A percentile compares a stretch with the other conserved stretches of the same genome.
These are phyloP conservation scores for Piromyces sp. DNA, from an alignment of 192 early-diverging fungal species.

Conservation along the genomic window DNA sequence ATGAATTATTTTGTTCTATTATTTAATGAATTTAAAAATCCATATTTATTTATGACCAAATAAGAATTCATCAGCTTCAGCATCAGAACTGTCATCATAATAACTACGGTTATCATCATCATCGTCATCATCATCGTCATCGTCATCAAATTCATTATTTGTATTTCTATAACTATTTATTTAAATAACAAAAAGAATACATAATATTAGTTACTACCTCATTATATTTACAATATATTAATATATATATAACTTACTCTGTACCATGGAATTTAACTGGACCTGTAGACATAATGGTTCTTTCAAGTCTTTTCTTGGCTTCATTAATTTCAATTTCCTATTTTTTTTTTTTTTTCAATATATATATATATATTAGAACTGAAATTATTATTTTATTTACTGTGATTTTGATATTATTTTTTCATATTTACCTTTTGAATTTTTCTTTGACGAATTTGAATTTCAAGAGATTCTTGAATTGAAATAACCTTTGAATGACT, in stretches of 20 bases:
- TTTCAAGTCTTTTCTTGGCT: background rate
- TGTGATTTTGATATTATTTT: too few species aligned
- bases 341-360: too few species aligned
- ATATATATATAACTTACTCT: background rate
- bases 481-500: background rate
- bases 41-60: background rate
- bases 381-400: too few species aligned
- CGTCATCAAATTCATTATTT: background rate
- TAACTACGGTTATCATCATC: background rate
- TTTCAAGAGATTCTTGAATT: background rate
- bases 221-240: too few species aligned
- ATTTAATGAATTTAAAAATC: too few species aligned
- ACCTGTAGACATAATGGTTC: background rate
- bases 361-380: background rate
- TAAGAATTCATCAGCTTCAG: background rate
- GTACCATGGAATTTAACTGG: background rate
- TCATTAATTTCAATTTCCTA: background rate
- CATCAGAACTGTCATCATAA: background rate
- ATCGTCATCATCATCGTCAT: background rate
- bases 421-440: background rate
- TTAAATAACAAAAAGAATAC: background rate
- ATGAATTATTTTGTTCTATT: too few species aligned
- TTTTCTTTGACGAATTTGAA: background rate
- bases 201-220: too few species aligned
- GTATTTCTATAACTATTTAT: background rate